Percentiles rank a stretch among this genome's conserved stretches.
Conservation (phyloP, 2,329 filamentous ascomycete genomes). For the Pseudogymnoascus sp. region DNA sequence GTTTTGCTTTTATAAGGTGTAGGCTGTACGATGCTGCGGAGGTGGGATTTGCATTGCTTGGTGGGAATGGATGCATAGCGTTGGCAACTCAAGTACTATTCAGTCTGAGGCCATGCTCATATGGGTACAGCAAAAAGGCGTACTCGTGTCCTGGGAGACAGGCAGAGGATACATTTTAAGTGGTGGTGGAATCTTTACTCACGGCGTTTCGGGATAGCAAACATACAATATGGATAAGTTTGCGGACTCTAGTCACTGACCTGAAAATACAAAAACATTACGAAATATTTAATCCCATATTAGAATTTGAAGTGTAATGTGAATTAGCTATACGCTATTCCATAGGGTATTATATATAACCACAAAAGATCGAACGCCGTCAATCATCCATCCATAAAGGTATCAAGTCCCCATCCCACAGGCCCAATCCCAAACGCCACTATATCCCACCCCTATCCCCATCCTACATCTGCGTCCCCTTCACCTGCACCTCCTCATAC, state of each 20-base stretch:
- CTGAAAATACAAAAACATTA: constrained; percentile 2
- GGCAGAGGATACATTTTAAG: neutral
- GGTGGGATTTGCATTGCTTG: neutral
- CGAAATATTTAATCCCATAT: neutral
- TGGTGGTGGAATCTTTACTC: neutral
- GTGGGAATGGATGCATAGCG: neutral
- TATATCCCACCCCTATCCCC: neutral
- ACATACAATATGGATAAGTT: neutral
- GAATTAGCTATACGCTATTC: neutral
- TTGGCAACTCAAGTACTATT: neutral
- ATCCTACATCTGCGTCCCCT: neutral
- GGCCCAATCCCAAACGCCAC: neutral
- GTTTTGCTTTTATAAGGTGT: constrained; percentile 96
- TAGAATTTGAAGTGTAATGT: neutral
- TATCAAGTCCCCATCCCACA: neutral
- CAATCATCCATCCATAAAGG: neutral
- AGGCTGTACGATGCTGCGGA: constrained; percentile 16
- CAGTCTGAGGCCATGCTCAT: neutral
- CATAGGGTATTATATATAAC: neutral
- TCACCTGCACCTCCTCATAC: neutral
- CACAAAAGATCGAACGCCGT: neutral
- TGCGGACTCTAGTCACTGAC: neutral
- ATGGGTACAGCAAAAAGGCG: neutral
- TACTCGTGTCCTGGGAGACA: neutral
- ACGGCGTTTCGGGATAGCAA: neutral